A percentile compares a stretch with the other conserved stretches of the same genome.
Evolutionary conservation across 2,329 filamentous ascomycete genomes (phyloP).

Genomic region (Pestalotiopsis sp.): DNA sequence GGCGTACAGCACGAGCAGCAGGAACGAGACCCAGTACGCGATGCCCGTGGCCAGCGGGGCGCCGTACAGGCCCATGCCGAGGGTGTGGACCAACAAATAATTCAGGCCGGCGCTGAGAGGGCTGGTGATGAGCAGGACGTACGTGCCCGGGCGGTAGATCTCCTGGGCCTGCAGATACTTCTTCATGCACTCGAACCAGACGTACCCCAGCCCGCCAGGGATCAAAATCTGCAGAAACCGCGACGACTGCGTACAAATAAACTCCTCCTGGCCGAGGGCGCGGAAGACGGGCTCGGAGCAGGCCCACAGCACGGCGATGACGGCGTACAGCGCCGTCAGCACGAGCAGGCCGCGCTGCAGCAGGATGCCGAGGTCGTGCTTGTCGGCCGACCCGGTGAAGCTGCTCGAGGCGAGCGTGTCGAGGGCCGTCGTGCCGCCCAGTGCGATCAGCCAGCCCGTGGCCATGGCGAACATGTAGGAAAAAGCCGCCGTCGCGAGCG

Average conservation of each 20-base stretch:
- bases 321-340: conserved; percentile 70
- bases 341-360: conserved; percentile 77
- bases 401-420: conserved; percentile 83
- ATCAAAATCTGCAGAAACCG: conserved; percentile 73
- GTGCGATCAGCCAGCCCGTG: conserved; percentile 82
- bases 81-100: conserved; percentile 74
- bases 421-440: conserved; percentile 83
- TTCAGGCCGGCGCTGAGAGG: conserved; percentile 82
- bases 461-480: conserved; percentile 95
- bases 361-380: conserved; percentile 75
- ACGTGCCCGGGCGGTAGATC: conserved; percentile 81
- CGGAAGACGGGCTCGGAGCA: conserved; percentile 75
- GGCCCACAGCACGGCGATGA: conserved; percentile 73
- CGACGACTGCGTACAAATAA: conserved; percentile 73
- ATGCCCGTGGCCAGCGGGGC: conserved; percentile 82
- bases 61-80: conserved; percentile 73
- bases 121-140: conserved; percentile 80
- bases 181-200: conserved; percentile 86
- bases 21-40: conserved; percentile 83
- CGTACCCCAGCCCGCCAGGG: conserved; percentile 81
- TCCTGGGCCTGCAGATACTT: conserved; percentile 84
- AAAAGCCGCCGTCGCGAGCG: conserved; percentile 80
- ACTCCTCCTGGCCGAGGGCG: conserved; percentile 74
- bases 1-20: conserved; percentile 73
- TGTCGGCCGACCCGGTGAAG: conserved; percentile 80